phyloP scores from a whole-genome alignment of 805 yeast genomes.

The Kodamaea jinghongensis region DNA sequence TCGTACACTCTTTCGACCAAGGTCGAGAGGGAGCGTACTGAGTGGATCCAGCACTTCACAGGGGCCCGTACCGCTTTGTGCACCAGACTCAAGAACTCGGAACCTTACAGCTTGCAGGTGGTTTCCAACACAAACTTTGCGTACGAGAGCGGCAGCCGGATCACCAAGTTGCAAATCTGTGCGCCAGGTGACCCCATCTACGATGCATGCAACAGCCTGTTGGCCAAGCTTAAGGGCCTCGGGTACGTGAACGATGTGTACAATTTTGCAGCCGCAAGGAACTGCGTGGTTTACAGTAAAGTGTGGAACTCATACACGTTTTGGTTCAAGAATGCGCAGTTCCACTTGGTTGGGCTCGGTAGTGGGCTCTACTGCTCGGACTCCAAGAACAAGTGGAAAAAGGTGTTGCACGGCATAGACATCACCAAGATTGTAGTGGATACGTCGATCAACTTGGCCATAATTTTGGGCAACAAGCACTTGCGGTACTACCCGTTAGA shows the following conservation, averaged over 20 bases:
- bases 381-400: conserved; percentile 51
- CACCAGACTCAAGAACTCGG: conserved; percentile 33
- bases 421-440: conserved; percentile 63
- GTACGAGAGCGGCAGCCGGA: conserved; percentile 53
- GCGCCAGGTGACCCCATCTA: conserved; percentile 53
- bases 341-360: conserved; percentile 56
- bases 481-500: conserved; percentile 64
- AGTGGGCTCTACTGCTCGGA: conserved; percentile 62
- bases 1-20: conserved; percentile 52
- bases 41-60: conserved; percentile 56
- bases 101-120: conserved; percentile 53
- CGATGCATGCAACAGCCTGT: conserved; percentile 22
- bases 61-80: conserved; percentile 43
- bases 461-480: conserved; percentile 57
- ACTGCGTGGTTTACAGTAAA: conserved; percentile 30
- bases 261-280: conserved; percentile 16
- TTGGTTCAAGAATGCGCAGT: conserved; percentile 42
- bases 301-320: conserved; percentile 47
- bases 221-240: conserved; percentile 16
- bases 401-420: conserved; percentile 49
- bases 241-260: conserved; percentile 29
- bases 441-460: conserved; percentile 50
- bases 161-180: conserved; percentile 51
- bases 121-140: conserved; percentile 62
- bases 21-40: conserved; percentile 47